Evolutionary conservation across 2,329 filamentous ascomycete species (phyloP), one percentile per base, ranked within the genome.

Genomic region (Tolypocladium endophyticum): DNA sequence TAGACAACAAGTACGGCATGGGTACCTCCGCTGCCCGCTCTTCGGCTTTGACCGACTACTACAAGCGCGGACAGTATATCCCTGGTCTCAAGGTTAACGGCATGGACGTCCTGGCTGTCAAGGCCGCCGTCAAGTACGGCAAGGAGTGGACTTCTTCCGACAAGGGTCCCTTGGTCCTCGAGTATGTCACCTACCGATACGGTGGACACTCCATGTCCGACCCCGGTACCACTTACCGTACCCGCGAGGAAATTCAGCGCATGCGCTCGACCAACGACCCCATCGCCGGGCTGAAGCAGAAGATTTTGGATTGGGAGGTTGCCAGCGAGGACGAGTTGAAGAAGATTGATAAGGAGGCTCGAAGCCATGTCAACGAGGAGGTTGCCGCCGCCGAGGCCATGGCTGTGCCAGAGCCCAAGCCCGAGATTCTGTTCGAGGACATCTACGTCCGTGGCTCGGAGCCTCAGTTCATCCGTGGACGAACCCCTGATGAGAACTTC

Each of bases 1-100:
- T 59, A 96, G 92, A 99, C 86, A 99, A 99, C 89, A 99, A 99
- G 81, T 99, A 99, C 76, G 94, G 94, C 77, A 99, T 99, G 94
- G 94, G 94, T 79, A 99, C 94, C 64, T 89, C 94, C 63, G 93
- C 94, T 67, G 88, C 88, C 78, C 92, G 94, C 71, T 92, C 94
- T 63, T 93, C 94, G 62, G 94, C 94, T 70, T 80, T 97, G 74
- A 97, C 94, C 76, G 94, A 99, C 77, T 99, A 99, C 87, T 97
- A 99, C 87, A 97, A 97, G 88, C 93, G 94, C 79, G 94, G 94
- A 67, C 94, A 99, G 81, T 99, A 97, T 83, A 99, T 99, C 68
- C 93, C 94, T 61, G 94, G 94, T 81, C 86, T 99, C 70, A 99
- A 99, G 86, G 91, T 99, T 77, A 99, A 99, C 80, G 94, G 91